A percentile compares a stretch with the other conserved stretches of the same genome.
These are phyloP conservation scores for Kokia cookei DNA, from an alignment of 441 rosid genomes.

Conservation along the genomic window DNA sequence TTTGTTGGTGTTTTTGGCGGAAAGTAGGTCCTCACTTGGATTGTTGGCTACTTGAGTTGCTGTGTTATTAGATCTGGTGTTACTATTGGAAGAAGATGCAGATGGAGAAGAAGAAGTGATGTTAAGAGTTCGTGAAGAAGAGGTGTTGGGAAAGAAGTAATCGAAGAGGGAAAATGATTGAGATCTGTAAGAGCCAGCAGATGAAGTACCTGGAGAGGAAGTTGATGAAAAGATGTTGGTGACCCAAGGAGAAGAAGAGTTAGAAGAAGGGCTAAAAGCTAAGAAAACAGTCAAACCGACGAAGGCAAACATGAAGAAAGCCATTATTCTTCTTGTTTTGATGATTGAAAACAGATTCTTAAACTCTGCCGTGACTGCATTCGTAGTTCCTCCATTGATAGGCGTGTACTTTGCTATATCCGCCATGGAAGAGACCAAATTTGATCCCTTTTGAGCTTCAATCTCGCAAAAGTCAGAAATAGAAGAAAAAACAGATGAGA, in stretches of 20 bases:
- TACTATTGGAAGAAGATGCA: neutral
- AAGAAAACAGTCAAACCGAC: slow-evolving; percentile 58
- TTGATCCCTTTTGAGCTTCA: neutral
- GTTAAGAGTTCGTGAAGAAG: slow-evolving; percentile 11
- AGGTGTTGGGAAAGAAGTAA: slow-evolving; percentile 30
- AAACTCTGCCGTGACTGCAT: slow-evolving; percentile 31
- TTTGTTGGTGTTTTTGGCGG: slow-evolving; percentile 17
- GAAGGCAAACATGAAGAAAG: slow-evolving; percentile 58
- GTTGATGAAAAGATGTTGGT: slow-evolving; percentile 46
- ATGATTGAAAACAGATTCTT: slow-evolving; percentile 32
- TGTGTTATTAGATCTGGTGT: slow-evolving; percentile 26
- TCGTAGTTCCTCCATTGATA: slow-evolving; percentile 26
- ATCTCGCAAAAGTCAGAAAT: neutral
- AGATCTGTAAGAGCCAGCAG: slow-evolving; percentile 45
- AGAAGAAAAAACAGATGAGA: neutral
- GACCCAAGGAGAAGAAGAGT: slow-evolving; percentile 61
- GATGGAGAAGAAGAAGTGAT: slow-evolving; percentile 6
- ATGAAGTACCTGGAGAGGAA: neutral
- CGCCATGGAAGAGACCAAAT: slow-evolving; percentile 28
- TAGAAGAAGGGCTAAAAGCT: slow-evolving; percentile 59
- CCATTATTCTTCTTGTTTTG: slow-evolving; percentile 43
- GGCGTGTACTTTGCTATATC: slow-evolving; percentile 43
- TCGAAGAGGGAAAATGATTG: slow-evolving; percentile 48
- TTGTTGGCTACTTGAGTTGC: neutral
- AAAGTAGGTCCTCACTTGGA: neutral